Conservation (phyloP, 2,329 filamentous ascomycete species). For the Taxawa tesnikishii region DNA sequence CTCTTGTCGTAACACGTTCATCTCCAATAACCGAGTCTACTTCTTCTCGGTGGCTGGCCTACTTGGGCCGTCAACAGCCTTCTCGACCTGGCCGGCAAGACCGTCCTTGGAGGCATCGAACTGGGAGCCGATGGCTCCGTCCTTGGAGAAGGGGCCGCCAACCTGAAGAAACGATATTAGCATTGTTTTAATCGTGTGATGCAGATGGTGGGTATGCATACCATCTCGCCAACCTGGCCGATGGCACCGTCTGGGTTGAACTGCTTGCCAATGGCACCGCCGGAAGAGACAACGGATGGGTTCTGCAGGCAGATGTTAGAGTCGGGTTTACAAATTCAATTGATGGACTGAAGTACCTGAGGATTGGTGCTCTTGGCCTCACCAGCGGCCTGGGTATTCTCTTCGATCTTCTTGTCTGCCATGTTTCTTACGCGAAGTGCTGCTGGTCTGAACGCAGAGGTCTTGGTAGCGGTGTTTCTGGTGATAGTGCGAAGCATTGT, state of each 20-base stretch:
- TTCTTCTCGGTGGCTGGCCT: slow-evolving; percentile 17
- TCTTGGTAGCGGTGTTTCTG: slow-evolving; percentile 7
- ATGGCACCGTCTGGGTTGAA: slow-evolving; percentile 40
- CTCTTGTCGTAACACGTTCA: no score
- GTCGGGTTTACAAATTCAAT: neutral
- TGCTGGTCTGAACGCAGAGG: slow-evolving; percentile 5
- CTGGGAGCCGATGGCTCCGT: slow-evolving; percentile 42
- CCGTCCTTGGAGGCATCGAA: slow-evolving; percentile 40
- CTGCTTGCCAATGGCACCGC: slow-evolving; percentile 42
- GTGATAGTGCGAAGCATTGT: slow-evolving; percentile 8
- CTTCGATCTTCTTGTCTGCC: slow-evolving; percentile 5
- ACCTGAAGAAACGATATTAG: slow-evolving; percentile 17
- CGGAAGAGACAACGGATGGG: slow-evolving; percentile 31
- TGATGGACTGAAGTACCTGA: neutral
- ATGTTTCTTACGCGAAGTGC: slow-evolving; percentile 2
- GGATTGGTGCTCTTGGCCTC: slow-evolving; percentile 7
- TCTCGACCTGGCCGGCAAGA: slow-evolving; percentile 43
- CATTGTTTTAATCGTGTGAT: neutral
- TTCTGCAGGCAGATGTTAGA: slow-evolving; percentile 11
- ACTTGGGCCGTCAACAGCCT: slow-evolving; percentile 27
- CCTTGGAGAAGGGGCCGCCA: slow-evolving; percentile 38
- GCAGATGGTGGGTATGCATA: neutral
- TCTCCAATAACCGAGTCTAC: slow-evolving; percentile 5
- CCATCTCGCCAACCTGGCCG: slow-evolving; percentile 36
- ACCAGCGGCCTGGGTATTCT: slow-evolving; percentile 5